phyloP scores from a whole-genome alignment of 306 rosid genomes.

The Prunus fruticosa region DNA sequence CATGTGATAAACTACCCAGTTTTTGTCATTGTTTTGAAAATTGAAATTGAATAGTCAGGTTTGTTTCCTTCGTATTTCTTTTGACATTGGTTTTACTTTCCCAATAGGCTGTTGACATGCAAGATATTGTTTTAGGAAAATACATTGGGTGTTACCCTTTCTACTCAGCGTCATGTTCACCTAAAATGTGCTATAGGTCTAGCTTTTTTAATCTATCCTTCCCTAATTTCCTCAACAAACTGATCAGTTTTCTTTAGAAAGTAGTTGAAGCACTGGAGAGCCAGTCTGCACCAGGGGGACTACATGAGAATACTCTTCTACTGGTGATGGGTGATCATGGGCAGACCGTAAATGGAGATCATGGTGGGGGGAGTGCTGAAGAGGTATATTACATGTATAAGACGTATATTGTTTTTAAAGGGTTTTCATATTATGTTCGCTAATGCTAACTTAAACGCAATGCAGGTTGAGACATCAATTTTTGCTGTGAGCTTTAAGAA shows the following conservation, averaged over 20 bases:
- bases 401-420: neutral
- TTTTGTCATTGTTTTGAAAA: neutral
- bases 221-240: slow-evolving; percentile 1
- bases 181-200: neutral
- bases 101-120: neutral
- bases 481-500: slow-evolving; percentile 84
- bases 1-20: neutral
- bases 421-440: neutral
- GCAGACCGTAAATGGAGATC: slow-evolving; percentile 95
- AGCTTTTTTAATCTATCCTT: neutral
- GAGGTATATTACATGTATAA: slow-evolving; percentile 50
- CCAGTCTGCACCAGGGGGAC: slow-evolving; percentile 74
- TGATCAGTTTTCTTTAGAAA: slow-evolving; percentile 57
- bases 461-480: slow-evolving; percentile 86
- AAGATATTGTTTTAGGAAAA: slow-evolving; percentile 1
- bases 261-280: slow-evolving; percentile 69
- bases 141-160: neutral
- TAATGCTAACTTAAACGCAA: slow-evolving; percentile 29
- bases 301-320: slow-evolving; percentile 86
- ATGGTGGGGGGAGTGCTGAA: slow-evolving; percentile 97
- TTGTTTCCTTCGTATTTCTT: neutral
- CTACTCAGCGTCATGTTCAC: neutral
- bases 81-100: neutral
- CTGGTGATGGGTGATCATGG: slow-evolving; percentile 99
- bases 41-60: neutral